phyloP scores from a whole-genome alignment of 83 land plant genomes.

The Larix sibirica region DNA sequence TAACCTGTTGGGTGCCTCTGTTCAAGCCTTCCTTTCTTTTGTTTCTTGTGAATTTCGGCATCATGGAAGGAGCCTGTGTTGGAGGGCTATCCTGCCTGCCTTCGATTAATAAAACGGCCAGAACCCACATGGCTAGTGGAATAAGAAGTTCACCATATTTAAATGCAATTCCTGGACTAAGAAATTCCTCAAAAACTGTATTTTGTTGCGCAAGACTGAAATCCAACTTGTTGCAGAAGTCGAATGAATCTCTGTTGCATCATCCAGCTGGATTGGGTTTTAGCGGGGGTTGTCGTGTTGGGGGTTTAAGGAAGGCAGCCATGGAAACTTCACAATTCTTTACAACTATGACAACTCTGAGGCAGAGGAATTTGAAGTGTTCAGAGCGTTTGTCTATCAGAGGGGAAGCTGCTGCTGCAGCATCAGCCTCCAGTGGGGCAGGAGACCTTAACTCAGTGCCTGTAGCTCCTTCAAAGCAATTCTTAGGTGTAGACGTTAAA shows the following conservation, averaged over 20 bases:
- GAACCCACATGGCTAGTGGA: not conserved
- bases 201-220: not conserved
- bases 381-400: not conserved
- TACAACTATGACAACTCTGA: not conserved
- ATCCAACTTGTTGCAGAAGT: not conserved
- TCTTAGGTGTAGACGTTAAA: constrained; percentile 72
- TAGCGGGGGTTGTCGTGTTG: not conserved
- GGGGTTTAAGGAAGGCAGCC: constrained; percentile 10
- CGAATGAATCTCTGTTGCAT: not conserved
- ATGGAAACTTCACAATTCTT: not conserved
- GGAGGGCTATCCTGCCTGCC: not conserved
- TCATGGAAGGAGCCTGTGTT: not conserved
- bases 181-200: not conserved
- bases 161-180: not conserved
- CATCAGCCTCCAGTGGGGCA: not conserved
- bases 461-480: constrained; percentile 17
- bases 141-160: not conserved
- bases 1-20: not conserved
- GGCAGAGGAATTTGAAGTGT: not conserved
- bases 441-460: not conserved
- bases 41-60: not conserved
- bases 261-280: constrained; percentile 1
- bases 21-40: not conserved
- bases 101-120: not conserved
- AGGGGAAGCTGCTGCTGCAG: constrained; percentile 7